Conservation (phyloP, 73 alveolate genomes). For the Symbiodinium natans region DNA sequence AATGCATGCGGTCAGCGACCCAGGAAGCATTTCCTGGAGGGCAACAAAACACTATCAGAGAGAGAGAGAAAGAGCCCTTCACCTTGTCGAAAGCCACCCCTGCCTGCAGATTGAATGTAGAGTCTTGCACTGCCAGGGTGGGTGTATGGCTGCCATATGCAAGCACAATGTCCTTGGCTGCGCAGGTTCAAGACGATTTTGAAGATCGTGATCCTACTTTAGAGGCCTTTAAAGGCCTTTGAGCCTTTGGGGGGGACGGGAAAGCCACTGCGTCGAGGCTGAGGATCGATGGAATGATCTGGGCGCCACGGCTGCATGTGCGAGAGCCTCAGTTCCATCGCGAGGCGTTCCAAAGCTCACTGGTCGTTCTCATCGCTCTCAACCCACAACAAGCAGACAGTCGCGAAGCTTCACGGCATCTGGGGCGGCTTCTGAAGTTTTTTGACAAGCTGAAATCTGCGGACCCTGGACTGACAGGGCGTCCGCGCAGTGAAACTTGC, state of each 20-base stretch:
- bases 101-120: slow-evolving; percentile 73
- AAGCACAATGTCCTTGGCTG: slow-evolving; percentile 38
- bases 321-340: background rate
- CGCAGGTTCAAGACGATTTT: too few species aligned
- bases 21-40: slow-evolving; percentile 64
- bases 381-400: too few species aligned
- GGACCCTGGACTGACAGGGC: too few species aligned
- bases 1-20: slow-evolving; percentile 59
- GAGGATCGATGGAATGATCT: slow-evolving; percentile 8
- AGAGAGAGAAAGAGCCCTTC: background rate
- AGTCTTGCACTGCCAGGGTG: slow-evolving; percentile 28
- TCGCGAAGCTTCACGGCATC: too few species aligned
- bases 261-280: background rate
- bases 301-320: slow-evolving; percentile 77
- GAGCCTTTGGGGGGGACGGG: too few species aligned
- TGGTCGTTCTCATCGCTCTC: too few species aligned
- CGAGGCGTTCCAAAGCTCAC: too few species aligned
- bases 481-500: too few species aligned
- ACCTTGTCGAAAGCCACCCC: background rate
- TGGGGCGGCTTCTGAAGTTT: too few species aligned
- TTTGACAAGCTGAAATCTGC: too few species aligned
- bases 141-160: slow-evolving; percentile 89
- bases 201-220: too few species aligned
- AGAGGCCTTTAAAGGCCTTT: too few species aligned
- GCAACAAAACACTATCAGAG: background rate